phyloP scores from a whole-genome alignment of 1,139 yeast species.

The Debaryomyces nepalensis region DNA sequence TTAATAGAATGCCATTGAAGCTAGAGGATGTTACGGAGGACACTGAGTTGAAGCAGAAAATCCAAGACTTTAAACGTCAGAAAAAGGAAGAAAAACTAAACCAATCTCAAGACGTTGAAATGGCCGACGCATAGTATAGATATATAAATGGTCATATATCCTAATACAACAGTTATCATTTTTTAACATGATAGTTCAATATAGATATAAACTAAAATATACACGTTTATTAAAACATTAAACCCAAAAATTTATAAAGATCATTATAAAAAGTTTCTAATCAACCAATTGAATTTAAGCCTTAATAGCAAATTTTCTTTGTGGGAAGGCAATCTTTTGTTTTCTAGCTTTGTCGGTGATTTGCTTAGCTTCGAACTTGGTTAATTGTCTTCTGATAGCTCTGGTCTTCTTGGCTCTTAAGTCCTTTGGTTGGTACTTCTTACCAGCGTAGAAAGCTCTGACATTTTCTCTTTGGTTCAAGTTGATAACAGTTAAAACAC shows the following conservation, averaged over 20 bases:
- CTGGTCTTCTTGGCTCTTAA: conserved; percentile 99
- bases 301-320: conserved; percentile 97
- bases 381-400: conserved; percentile 97
- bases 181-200: conserved; percentile 9
- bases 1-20: conserved; percentile 88
- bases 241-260: conserved; percentile 18
- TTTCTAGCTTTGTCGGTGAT: conserved; percentile 90
- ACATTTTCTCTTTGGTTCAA: conserved; percentile 95
- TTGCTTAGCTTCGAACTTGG: conserved; percentile 81
- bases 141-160: conserved; percentile 2
- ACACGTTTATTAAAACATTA: conserved; percentile 28
- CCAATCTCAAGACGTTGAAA: conserved; percentile 23
- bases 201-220: conserved; percentile 19
- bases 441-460: conserved; percentile 94
- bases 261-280: conserved; percentile 18
- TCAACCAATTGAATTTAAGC: conserved; percentile 60
- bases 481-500: conserved; percentile 96
- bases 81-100: conserved; percentile 29
- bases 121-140: conserved; percentile 19
- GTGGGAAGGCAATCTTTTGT: conserved; percentile 95
- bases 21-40: conserved; percentile 87
- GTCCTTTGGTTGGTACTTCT: conserved; percentile 98
- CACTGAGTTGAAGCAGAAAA: conserved; percentile 64
- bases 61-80: conserved; percentile 57
- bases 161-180: conserved; percentile 1